Evolutionary conservation across 164 flowering plant genomes (phyloP).

Genomic region (Euptelea pleiosperma): DNA sequence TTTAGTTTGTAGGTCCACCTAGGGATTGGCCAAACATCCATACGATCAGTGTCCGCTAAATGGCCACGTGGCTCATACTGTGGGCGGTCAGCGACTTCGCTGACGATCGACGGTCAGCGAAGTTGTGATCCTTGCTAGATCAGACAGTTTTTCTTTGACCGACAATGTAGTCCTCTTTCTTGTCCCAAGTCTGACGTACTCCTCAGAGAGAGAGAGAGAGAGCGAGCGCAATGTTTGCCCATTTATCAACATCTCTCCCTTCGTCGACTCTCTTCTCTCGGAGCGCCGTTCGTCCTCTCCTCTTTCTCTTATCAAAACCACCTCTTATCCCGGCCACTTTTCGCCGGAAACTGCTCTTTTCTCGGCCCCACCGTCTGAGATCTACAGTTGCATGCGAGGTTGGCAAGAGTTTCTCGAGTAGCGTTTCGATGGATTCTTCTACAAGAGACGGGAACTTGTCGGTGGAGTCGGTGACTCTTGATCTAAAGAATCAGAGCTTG

Average conservation of each 20-base stretch:
- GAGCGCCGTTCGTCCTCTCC: conserved; percentile 9
- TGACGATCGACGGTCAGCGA: too few species aligned
- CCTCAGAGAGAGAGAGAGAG: not conserved
- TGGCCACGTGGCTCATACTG: too few species aligned
- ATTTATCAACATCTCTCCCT: conserved; percentile 7
- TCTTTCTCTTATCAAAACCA: conserved; percentile 1
- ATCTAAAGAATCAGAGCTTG: conserved; percentile 48
- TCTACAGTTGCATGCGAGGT: not conserved
- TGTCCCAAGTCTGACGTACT: too few species aligned
- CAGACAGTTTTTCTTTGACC: too few species aligned
- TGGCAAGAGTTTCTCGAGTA: conserved; percentile 6
- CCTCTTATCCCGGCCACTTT: not conserved
- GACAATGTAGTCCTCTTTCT: too few species aligned
- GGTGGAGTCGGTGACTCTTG: conserved; percentile 52
- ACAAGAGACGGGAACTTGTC: conserved; percentile 19
- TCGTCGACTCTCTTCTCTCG: not conserved
- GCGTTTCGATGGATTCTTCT: conserved; percentile 33
- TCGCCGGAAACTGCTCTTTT: not conserved
- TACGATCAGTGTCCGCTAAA: too few species aligned
- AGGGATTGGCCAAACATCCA: too few species aligned
- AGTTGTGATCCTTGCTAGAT: too few species aligned
- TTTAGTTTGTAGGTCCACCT: too few species aligned
- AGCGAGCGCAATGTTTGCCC: not conserved
- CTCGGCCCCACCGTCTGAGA: conserved; percentile 1
- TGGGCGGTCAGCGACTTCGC: too few species aligned